These are phyloP conservation scores for Plantago coronopus DNA, from an alignment of 305 asterid genomes.

Conservation along the genomic window DNA sequence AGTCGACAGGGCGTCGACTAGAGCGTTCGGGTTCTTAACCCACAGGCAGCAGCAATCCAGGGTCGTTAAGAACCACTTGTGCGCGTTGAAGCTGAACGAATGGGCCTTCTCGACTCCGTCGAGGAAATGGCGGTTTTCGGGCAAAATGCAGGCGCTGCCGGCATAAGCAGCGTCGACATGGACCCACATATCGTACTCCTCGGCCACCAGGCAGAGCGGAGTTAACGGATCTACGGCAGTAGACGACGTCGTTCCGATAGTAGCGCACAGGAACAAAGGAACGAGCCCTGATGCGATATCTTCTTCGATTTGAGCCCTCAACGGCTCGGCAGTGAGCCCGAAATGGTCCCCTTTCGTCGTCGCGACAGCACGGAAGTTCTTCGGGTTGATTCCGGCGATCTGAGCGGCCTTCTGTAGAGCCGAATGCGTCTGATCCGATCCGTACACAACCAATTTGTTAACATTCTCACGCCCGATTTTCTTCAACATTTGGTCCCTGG, in stretches of 20 bases:
- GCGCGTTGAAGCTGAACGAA: slow-evolving; percentile 67
- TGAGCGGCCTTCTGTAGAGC: slow-evolving; percentile 61
- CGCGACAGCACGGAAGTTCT: slow-evolving; percentile 43
- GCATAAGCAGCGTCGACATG: slow-evolving; percentile 76
- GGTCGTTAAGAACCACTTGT: slow-evolving; percentile 64
- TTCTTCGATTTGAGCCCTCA: slow-evolving; percentile 30
- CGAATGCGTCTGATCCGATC: slow-evolving; percentile 69
- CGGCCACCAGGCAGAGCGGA: slow-evolving; percentile 46
- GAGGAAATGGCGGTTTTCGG: slow-evolving; percentile 52
- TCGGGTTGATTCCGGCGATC: slow-evolving; percentile 55
- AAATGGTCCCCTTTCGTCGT: slow-evolving; percentile 30
- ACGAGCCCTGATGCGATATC: slow-evolving; percentile 44
- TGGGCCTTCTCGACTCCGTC: slow-evolving; percentile 57
- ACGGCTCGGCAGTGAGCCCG: slow-evolving; percentile 35
- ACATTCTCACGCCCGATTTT: slow-evolving; percentile 45
- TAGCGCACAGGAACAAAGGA: slow-evolving; percentile 59
- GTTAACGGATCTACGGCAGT: slow-evolving; percentile 53
- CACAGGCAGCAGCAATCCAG: slow-evolving; percentile 67
- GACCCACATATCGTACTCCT: slow-evolving; percentile 50
- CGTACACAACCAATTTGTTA: slow-evolving; percentile 47
- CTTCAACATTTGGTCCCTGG: slow-evolving; percentile 45
- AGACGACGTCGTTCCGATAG: slow-evolving; percentile 63
- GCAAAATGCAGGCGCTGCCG: slow-evolving; percentile 63
- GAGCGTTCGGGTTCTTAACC: slow-evolving; percentile 52
- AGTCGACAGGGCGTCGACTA: slow-evolving; percentile 49